These are phyloP conservation scores for Tolypocladium tropicale DNA, from an alignment of 2,329 filamentous ascomycete species.

Conservation along the genomic window DNA sequence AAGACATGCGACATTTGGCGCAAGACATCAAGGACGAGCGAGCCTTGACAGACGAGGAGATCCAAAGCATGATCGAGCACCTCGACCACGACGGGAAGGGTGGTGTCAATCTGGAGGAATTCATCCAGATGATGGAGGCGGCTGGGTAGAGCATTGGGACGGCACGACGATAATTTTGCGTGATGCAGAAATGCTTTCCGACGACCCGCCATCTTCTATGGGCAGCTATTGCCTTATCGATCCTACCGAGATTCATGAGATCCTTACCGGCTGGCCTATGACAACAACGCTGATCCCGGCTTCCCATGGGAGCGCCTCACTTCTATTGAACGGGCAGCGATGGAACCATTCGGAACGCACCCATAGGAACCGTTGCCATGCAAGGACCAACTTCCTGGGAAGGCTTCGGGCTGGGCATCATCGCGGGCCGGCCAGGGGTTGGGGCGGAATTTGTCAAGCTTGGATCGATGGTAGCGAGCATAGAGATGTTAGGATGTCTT, in stretches of 20 bases:
- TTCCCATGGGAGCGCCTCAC: background rate
- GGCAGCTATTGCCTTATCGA: background rate
- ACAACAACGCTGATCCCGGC: background rate
- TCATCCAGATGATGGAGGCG: constrained; percentile 51
- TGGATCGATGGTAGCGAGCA: background rate
- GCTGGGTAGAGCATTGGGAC: constrained; percentile 16
- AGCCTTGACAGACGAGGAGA: constrained; percentile 82
- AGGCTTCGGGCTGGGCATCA: background rate
- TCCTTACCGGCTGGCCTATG: background rate
- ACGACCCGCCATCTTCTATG: background rate
- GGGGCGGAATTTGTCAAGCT: background rate
- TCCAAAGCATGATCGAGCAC: constrained; percentile 94
- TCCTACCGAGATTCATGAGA: background rate
- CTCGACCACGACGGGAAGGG: constrained; percentile 93
- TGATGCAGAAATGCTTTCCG: background rate
- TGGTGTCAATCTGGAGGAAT: constrained; percentile 60
- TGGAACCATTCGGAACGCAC: background rate
- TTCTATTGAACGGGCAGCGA: background rate
- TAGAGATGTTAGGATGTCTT: background rate
- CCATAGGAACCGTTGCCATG: background rate
- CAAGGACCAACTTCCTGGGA: background rate
- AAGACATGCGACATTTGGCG: constrained; percentile 79
- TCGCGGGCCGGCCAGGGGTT: background rate
- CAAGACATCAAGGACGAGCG: constrained; percentile 73
- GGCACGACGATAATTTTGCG: background rate